These are phyloP conservation scores for Phytophthora pseudosyringae DNA, from an alignment of 352 stramenopile species.

Conservation along the genomic window DNA sequence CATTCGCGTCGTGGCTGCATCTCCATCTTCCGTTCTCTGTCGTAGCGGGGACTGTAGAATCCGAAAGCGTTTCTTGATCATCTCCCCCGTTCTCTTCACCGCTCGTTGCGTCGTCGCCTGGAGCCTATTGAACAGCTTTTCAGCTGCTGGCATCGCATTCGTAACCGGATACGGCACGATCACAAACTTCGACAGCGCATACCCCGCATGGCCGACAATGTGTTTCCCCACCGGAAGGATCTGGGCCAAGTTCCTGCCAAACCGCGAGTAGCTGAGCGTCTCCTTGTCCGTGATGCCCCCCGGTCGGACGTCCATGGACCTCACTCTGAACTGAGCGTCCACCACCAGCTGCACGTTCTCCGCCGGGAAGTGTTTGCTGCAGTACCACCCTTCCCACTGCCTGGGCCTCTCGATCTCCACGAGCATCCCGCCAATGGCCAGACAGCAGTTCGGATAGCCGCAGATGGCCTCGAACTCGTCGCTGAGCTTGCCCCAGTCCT, in stretches of 20 bases:
- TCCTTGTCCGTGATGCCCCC: conserved; percentile 26
- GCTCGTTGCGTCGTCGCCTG: conserved; percentile 20
- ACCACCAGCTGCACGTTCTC: conserved; percentile 37
- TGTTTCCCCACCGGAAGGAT: conserved; percentile 31
- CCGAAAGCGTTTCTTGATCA: conserved; percentile 32
- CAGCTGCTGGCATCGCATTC: not conserved
- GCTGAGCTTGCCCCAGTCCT: conserved; percentile 21
- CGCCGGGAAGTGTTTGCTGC: conserved; percentile 24
- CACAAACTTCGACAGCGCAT: conserved; percentile 22
- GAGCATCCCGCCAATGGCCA: conserved; percentile 29
- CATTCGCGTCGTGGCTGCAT: conserved; percentile 30
- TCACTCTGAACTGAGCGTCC: conserved; percentile 26
- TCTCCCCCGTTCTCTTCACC: conserved; percentile 26
- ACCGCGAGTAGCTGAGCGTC: conserved; percentile 25
- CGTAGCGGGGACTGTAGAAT: conserved; percentile 27
- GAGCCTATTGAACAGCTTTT: conserved; percentile 26
- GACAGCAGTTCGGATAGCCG: conserved; percentile 27
- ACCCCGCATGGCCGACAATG: conserved; percentile 24
- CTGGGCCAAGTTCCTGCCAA: conserved; percentile 16
- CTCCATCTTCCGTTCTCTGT: conserved; percentile 29
- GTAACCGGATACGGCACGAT: conserved; percentile 27
- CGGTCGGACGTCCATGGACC: conserved; percentile 31
- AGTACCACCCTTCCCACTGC: conserved; percentile 32
- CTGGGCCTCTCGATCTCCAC: conserved; percentile 29
- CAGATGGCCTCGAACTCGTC: conserved; percentile 29